Percentiles rank a stretch among this genome's conserved stretches.
Evolutionary conservation across 1,284 basidiomycete species (phyloP).

Genomic region (Athelia sp.): DNA sequence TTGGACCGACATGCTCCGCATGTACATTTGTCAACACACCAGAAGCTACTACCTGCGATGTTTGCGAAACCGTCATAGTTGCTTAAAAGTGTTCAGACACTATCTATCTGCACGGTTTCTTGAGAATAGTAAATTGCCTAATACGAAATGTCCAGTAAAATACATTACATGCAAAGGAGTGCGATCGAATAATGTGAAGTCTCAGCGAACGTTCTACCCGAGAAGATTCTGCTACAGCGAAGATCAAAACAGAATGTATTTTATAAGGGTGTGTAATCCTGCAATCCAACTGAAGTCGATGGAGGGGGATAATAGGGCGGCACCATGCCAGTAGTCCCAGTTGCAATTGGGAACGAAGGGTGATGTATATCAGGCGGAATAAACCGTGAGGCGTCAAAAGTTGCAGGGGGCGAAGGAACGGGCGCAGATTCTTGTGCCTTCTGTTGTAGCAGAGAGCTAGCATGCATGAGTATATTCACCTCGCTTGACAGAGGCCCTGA

Average conservation of each 20-base stretch:
- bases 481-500: conserved; percentile 57
- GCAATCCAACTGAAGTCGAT: conserved; percentile 14
- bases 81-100: conserved; percentile 22
- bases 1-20: conserved; percentile 8
- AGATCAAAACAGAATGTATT: too few relatives aligned
- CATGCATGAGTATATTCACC: conserved; percentile 64
- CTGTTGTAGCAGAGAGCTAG: conserved; percentile 56
- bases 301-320: neutral
- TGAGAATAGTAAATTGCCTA: neutral
- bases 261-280: too few relatives aligned
- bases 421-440: conserved; percentile 17
- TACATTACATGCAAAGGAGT: too few relatives aligned
- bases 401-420: conserved; percentile 3
- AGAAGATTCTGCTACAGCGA: too few relatives aligned
- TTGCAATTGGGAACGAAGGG: neutral
- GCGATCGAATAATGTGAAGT: too few relatives aligned
- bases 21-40: conserved; percentile 12
- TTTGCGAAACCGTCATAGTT: conserved; percentile 3
- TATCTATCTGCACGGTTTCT: conserved; percentile 16
- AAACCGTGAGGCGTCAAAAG: conserved; percentile 2
- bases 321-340: neutral
- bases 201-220: too few relatives aligned
- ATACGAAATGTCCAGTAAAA: too few relatives aligned
- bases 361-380: neutral
- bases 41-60: conserved; percentile 9